Percentiles rank a stretch among this genome's conserved stretches.
These are phyloP conservation scores for Erysiphe pulchra DNA, from an alignment of 2,329 filamentous ascomycete genomes.

Conservation along the genomic window DNA sequence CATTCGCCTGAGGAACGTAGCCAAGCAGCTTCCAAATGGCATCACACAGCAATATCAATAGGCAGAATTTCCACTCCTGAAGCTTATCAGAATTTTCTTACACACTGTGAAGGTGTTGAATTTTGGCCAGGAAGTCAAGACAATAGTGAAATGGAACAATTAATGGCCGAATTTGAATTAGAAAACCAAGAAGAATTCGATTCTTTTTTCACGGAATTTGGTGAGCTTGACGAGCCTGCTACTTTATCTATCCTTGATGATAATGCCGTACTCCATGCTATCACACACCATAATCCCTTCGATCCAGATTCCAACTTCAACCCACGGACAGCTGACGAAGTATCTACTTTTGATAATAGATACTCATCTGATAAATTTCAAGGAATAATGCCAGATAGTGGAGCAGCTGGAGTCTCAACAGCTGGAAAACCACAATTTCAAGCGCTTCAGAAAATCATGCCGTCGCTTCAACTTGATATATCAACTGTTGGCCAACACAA, in stretches of 20 bases:
- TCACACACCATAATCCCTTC: not conserved
- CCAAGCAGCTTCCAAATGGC: not conserved
- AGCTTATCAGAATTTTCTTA: not conserved
- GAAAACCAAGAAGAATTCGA: not conserved
- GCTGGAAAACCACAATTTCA: not conserved
- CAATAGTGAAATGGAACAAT: not conserved
- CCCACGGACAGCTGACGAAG: not conserved
- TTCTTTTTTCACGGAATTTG: not conserved
- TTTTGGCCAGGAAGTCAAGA: not conserved
- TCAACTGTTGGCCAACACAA: not conserved
- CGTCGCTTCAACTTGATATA: not conserved
- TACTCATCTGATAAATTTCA: not conserved
- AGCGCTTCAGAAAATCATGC: not conserved
- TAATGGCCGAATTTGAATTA: not conserved
- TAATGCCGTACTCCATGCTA: not conserved
- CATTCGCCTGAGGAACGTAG: not conserved
- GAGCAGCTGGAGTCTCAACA: not conserved
- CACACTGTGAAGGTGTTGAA: not conserved
- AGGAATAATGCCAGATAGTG: not conserved
- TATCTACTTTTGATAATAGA: not conserved
- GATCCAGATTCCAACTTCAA: not conserved
- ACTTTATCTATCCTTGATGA: not conserved
- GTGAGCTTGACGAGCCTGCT: not conserved
- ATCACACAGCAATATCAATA: not conserved
- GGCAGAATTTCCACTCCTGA: not conserved